Evolutionary conservation across 345 rosid genomes (phyloP).

Genomic region (Brassica nigra): DNA sequence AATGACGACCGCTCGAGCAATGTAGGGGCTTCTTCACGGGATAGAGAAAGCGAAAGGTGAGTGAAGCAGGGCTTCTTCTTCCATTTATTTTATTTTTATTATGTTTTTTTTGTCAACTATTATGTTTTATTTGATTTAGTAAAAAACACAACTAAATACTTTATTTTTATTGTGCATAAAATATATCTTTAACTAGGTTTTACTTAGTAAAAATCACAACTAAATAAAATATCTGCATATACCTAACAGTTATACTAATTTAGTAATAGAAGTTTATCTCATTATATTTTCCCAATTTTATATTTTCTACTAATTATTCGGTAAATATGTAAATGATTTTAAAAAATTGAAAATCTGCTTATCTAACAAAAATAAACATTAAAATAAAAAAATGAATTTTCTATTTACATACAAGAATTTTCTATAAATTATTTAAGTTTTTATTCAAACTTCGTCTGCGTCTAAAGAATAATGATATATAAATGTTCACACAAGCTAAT

Average conservation of each 20-base stretch:
- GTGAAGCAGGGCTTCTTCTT: constrained; percentile 30
- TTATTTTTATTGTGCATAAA: too few species aligned
- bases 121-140: not conserved
- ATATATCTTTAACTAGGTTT: too few species aligned
- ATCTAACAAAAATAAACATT: too few species aligned
- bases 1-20: constrained; percentile 35
- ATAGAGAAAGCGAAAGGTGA: constrained; percentile 39
- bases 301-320: not conserved
- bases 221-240: not conserved
- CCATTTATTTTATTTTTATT: not conserved
- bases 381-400: too few species aligned
- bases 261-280: not conserved
- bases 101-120: not conserved
- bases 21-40: constrained; percentile 15
- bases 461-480: too few species aligned
- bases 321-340: not conserved
- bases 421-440: too few species aligned
- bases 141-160: not conserved
- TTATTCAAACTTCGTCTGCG: too few species aligned
- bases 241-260: not conserved
- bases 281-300: not conserved
- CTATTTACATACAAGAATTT: too few species aligned
- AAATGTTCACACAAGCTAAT: too few species aligned
- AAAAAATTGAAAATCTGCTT: too few species aligned
- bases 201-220: not conserved